These are phyloP conservation scores for Triangularia verruculosa DNA, from an alignment of 2,329 filamentous ascomycete genomes.

Conservation along the genomic window DNA sequence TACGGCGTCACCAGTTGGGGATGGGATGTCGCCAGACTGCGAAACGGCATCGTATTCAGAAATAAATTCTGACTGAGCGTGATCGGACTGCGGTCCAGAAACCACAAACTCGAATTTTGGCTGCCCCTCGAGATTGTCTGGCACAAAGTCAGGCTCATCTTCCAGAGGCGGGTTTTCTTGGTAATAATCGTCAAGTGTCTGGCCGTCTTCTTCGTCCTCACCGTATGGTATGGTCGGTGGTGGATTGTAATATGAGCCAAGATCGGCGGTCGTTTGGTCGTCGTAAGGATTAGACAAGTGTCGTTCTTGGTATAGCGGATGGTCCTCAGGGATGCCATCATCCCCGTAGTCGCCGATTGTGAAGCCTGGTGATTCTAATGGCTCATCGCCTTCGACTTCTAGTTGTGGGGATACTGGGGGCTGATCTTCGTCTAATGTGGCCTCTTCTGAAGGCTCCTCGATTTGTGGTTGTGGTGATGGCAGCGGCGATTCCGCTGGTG, in stretches of 20 bases:
- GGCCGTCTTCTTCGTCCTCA: not conserved
- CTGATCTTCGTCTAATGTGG: not conserved
- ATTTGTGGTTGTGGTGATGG: not conserved
- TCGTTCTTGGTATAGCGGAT: not conserved
- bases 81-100: conserved; percentile 1
- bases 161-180: not conserved
- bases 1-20: not conserved
- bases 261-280: conserved; percentile 4
- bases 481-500: not conserved
- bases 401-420: not conserved
- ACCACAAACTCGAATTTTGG: not conserved
- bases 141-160: not conserved
- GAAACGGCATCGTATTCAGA: not conserved
- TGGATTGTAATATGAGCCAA: conserved; percentile 18
- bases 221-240: not conserved
- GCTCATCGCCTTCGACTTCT: conserved; percentile 9
- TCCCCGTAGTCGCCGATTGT: conserved; percentile 16
- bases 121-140: not conserved
- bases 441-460: not conserved
- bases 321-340: not conserved
- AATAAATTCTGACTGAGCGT: not conserved
- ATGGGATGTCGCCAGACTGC: not conserved
- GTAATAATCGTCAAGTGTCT: not conserved
- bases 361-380: conserved; percentile 8
- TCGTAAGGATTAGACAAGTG: not conserved